Percentiles rank a stretch among this genome's conserved stretches.
Evolutionary conservation across 2,329 filamentous ascomycete genomes (phyloP).

Genomic region (Lasiodiplodia sp.): DNA sequence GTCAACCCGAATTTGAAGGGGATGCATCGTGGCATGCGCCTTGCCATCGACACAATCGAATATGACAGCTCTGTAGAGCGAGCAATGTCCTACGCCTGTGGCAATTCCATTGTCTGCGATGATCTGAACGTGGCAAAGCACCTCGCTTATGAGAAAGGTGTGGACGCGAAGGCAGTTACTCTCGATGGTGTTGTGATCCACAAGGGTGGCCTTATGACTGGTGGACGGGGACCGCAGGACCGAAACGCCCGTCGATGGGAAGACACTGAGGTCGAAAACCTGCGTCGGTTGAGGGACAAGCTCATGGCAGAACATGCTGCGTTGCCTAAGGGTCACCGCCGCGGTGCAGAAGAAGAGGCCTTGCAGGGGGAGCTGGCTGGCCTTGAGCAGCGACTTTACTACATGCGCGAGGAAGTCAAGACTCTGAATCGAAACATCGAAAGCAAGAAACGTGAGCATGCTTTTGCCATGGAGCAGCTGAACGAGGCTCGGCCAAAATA

Average conservation of each 20-base stretch:
- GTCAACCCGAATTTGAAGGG: conserved; percentile 91
- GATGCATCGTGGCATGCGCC: conserved; percentile 79
- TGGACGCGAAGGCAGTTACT: conserved; percentile 93
- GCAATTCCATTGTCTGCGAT: conserved; percentile 94
- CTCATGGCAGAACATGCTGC: conserved; percentile 78
- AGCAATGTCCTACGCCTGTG: conserved; percentile 93
- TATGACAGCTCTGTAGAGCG: conserved; percentile 88
- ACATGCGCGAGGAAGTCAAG: conserved; percentile 76
- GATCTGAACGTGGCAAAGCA: conserved; percentile 84
- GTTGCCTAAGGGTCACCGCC: conserved; percentile 79
- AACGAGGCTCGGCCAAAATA: conserved; percentile 80
- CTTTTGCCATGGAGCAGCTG: conserved; percentile 75
- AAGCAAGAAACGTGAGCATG: conserved; percentile 83
- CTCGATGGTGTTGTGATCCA: conserved; percentile 96
- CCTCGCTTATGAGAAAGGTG: conserved; percentile 82
- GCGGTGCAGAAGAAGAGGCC: conserved; percentile 78
- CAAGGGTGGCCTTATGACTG: conserved; percentile 96
- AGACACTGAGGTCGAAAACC: conserved; percentile 84
- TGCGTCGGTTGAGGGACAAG: conserved; percentile 78
- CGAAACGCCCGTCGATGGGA: conserved; percentile 84
- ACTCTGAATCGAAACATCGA: conserved; percentile 82
- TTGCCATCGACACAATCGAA: conserved; percentile 95
- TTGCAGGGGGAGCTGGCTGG: conserved; percentile 81
- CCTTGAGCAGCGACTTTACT: conserved; percentile 77
- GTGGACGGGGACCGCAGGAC: conserved; percentile 80